Base-by-base conservation (phyloP, 208 protist species). In the Leishmania lainsoni region DNA sequence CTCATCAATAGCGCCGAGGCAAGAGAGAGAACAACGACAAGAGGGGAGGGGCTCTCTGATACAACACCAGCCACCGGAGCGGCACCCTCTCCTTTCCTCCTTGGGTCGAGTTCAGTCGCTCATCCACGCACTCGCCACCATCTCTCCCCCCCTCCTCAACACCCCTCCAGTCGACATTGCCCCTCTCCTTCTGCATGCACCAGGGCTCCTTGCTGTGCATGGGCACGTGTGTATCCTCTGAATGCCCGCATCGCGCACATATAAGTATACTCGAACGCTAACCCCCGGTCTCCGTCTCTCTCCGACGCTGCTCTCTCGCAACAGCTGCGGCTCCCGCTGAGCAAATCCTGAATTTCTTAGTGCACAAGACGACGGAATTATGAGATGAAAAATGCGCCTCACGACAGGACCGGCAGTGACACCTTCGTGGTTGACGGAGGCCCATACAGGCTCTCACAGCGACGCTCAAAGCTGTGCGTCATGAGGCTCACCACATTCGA, bases 391-490 rank as follows among this genome's bases (percentile, higher is more conserved):
- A 66, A 12, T 8, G 9, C 22, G 22, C 14, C 17, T 80, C 56
- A 82, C 4, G 75, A 81, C 49, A 83, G 77, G 12, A 81, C 78
- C 5, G 87, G 83, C 14, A 93, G 78, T 52, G 86, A 72, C 77
- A 84, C 83, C 76, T 85, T 83, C 42, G 73, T 54, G 12, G 81
- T 77, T 29, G 90, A 94, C 20, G 93, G 91, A 51, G 93, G 93
- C 1, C 93, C 93, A 75, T 93, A 93, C n/a, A 94, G 65, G 14
- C 42, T 79, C 79, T 96, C 93, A 63, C 91, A 94, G 51, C 86
- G 91, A 26, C 88, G 86, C 87, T 96, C 93, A 70, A 96, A 96
- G 77, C 93, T 93, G 59, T 81, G 80, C 59, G 91, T 96, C 93
- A 96, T 96, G 75, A 96, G 78, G 22, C 86, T 80, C 12, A 96